phyloP scores from a whole-genome alignment of 164 flowering plant species.

The Tinospora cordifolia region DNA sequence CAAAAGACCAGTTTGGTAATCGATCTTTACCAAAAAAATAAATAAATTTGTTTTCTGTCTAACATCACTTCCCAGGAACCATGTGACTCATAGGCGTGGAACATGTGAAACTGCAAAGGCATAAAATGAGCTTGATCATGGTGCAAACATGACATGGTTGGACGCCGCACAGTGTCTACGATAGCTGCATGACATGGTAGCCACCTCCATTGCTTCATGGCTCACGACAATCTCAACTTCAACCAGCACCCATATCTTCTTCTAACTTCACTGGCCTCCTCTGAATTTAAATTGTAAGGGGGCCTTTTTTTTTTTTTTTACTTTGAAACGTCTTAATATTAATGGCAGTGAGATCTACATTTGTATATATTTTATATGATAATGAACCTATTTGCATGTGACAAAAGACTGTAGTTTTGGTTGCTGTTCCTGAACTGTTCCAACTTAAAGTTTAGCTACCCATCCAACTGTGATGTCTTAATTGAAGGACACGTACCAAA shows the following conservation, averaged over 20 bases:
- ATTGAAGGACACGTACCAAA: neutral
- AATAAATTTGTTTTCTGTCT: neutral
- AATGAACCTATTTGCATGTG: too few relatives aligned
- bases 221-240: too few relatives aligned
- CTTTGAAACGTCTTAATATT: too few relatives aligned
- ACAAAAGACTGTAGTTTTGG: neutral
- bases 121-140: neutral
- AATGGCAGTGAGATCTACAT: too few relatives aligned
- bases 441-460: neutral
- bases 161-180: neutral
- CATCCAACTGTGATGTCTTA: neutral
- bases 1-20: neutral
- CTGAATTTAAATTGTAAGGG: too few relatives aligned
- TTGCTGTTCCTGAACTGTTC: neutral
- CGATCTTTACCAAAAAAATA: neutral
- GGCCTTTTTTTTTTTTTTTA: too few relatives aligned
- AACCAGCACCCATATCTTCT: too few relatives aligned
- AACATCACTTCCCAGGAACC: constrained; percentile 1
- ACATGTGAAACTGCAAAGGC: constrained; percentile 2
- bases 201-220: too few relatives aligned
- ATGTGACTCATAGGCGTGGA: neutral
- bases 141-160: neutral
- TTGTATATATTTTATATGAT: too few relatives aligned
- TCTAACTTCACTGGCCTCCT: too few relatives aligned
- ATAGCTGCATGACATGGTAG: too few relatives aligned